A percentile compares a stretch with the other conserved stretches of the same genome.
Conservation (phyloP, 495 filamentous ascomycete species). For the Hyaloscypha bicolor region DNA sequence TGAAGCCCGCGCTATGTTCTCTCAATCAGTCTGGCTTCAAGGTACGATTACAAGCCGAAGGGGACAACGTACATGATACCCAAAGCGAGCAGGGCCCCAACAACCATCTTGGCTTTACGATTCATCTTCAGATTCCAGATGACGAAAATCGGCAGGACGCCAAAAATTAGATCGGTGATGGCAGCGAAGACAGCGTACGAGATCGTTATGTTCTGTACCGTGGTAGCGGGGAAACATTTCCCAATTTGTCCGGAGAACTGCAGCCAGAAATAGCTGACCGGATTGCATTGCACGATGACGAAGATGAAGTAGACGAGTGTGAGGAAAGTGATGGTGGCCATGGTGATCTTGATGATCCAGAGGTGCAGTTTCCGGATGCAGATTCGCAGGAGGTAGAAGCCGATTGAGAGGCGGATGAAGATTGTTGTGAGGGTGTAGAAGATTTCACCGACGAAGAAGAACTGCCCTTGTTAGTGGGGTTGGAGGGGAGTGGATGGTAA, state of each 20-base stretch:
- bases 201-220: slow-evolving; percentile 35
- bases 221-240: slow-evolving; percentile 34
- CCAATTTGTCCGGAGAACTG: slow-evolving; percentile 33
- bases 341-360: slow-evolving; percentile 35
- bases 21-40: slow-evolving; percentile 11
- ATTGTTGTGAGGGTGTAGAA: slow-evolving; percentile 38
- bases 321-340: slow-evolving; percentile 30
- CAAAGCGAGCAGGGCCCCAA: slow-evolving; percentile 37
- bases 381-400: slow-evolving; percentile 43
- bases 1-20: slow-evolving; percentile 39
- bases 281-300: slow-evolving; percentile 41
- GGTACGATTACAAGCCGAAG: neutral
- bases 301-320: slow-evolving; percentile 39
- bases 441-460: slow-evolving; percentile 28
- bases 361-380: slow-evolving; percentile 33
- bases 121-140: slow-evolving; percentile 45
- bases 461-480: slow-evolving; percentile 8
- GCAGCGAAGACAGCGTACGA: slow-evolving; percentile 38
- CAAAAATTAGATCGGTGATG: slow-evolving; percentile 41
- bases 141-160: slow-evolving; percentile 43
- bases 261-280: slow-evolving; percentile 41
- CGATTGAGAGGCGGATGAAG: slow-evolving; percentile 41
- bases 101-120: slow-evolving; percentile 33
- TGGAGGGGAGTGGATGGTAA: neutral
- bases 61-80: slow-evolving; percentile 33